phyloP scores from a whole-genome alignment of 2,329 filamentous ascomycete genomes.

The Lasiodiplodia theobromae region DNA sequence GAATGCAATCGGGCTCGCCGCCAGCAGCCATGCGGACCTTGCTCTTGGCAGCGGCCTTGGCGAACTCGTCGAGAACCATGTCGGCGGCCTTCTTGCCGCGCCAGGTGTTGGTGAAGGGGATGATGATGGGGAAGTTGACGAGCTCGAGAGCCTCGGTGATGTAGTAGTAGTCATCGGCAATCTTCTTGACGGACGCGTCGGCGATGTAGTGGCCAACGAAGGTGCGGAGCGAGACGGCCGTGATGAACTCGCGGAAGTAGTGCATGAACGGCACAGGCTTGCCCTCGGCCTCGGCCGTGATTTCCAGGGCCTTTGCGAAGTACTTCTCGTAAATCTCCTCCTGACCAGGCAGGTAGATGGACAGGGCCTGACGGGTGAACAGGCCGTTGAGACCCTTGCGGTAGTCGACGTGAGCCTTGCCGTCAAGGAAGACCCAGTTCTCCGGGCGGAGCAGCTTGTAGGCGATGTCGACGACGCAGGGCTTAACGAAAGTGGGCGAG shows the following conservation, averaged over 20 bases:
- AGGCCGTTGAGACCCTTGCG: conserved; percentile 94
- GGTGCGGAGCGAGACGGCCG: conserved; percentile 92
- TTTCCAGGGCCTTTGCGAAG: conserved; percentile 78
- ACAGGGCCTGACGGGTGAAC: conserved; percentile 90
- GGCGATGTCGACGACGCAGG: conserved; percentile 93
- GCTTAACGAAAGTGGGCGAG: conserved; percentile 89
- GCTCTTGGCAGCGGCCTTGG: conserved; percentile 90
- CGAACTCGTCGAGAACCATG: conserved; percentile 88
- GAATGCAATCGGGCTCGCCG: conserved; percentile 86
- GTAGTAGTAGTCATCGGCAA: conserved; percentile 94
- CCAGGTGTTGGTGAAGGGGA: conserved; percentile 95
- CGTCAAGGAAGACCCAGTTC: conserved; percentile 98
- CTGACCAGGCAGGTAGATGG: conserved; percentile 87
- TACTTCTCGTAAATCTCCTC: conserved; percentile 91
- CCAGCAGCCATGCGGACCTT: conserved; percentile 91
- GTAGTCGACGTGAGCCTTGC: conserved; percentile 93
- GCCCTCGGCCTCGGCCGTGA: conserved; percentile 73
- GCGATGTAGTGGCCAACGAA: conserved; percentile 96
- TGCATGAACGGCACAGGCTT: conserved; percentile 88
- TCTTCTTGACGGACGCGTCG: conserved; percentile 88
- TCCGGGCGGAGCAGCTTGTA: conserved; percentile 89
- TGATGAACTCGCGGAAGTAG: conserved; percentile 92
- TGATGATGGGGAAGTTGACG: conserved; percentile 97
- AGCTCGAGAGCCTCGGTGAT: conserved; percentile 95
- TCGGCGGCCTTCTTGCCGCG: conserved; percentile 96